Base-by-base conservation (phyloP, 2,329 filamentous ascomycete species). In the Curvularia hawaiiensis region DNA sequence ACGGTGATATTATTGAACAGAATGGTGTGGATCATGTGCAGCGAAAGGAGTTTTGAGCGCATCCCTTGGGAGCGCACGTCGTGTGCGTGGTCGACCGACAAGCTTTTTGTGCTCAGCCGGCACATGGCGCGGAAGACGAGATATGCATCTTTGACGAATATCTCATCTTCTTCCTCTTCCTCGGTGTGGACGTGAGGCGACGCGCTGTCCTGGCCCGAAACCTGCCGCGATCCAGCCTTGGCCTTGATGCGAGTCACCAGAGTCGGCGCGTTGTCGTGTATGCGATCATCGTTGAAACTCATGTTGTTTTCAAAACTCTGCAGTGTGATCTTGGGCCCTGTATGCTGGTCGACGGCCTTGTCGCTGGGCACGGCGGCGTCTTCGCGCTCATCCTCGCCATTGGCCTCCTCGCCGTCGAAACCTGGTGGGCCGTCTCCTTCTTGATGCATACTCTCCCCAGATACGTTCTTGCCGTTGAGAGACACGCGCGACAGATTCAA, bases 111-210 rank as follows among this genome's bases (percentile, higher is more conserved):
- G 58, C 94, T 97, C 45, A 99, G 82, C 77, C 97, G 97, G 83
- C 96, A 99, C 80, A 99, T 95, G 3, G 95, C 97, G 31, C 95
- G 87, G 79, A 99, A 98, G 45, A 99, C 92, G 22, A 99, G 85
- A 76, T 98, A 99, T 10, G 95, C 93, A 78, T 99, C 95, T 67
- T 95, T 91, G 68, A 98, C 92, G 74, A 96, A 98, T 20, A 98
- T 91, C 74, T 99, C 95, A 71, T 99, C 95, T 73, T 97, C 92
- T 58, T 88, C 86, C 52, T 87, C 85, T 57, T 88, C 85, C 4
- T 91, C 87, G 24, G 84, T 73, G 22, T 82, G 79, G 54, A 90
- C 86, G 31, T 60, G 58, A n/a, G 67, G 71, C 6, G 78, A 71
- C 5, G 78, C 78, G 3, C 79, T 59, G 26, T 79, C 79, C 9